Conservation (phyloP, 2,329 filamentous ascomycete species). For the Phialophora macrospora region DNA sequence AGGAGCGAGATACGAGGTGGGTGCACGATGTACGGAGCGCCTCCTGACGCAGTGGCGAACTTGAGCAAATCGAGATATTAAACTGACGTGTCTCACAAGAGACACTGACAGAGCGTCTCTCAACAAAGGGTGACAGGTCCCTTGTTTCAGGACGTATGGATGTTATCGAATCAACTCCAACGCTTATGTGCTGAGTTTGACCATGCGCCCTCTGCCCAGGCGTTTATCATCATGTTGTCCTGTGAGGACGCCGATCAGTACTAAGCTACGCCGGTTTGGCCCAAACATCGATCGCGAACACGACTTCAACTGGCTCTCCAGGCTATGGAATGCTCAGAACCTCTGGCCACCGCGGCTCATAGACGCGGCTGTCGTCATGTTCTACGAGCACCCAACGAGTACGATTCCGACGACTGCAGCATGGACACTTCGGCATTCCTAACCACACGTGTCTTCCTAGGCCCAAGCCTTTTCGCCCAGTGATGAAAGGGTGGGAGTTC, state of each 20-base stretch:
- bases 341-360: neutral
- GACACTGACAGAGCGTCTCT: neutral
- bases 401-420: neutral
- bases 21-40: neutral
- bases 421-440: neutral
- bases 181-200: neutral
- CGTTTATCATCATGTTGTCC: neutral
- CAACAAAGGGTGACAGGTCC: neutral
- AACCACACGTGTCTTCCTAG: neutral
- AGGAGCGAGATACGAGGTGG: slow-evolving; percentile 12
- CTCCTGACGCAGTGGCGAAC: neutral
- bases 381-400: neutral
- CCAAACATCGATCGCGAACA: neutral
- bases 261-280: neutral
- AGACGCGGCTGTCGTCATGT: neutral
- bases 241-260: neutral
- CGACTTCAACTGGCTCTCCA: neutral
- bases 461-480: neutral
- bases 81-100: slow-evolving; percentile 1
- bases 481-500: neutral
- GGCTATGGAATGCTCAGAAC: neutral
- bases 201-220: no score
- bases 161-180: neutral
- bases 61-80: neutral
- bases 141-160: neutral